A percentile compares a stretch with the other conserved stretches of the same genome.
Evolutionary conservation across 768 basidiomycete genomes (phyloP).

Genomic region (Tylopilus balloui): DNA sequence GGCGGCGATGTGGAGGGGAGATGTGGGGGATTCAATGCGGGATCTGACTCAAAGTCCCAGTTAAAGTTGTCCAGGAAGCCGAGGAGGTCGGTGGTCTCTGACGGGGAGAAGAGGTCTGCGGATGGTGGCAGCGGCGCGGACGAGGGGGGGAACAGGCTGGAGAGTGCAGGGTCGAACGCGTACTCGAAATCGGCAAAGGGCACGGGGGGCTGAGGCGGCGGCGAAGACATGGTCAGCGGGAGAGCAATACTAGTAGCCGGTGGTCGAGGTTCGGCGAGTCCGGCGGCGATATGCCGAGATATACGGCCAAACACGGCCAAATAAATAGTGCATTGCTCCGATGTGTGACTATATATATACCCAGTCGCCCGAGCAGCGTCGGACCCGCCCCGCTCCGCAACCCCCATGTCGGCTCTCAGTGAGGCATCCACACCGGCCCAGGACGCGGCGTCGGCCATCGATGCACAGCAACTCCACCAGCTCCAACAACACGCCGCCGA

Average conservation of each 20-base stretch:
- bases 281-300: slow-evolving; percentile 15
- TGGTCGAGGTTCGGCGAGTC: slow-evolving; percentile 1
- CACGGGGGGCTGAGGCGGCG: slow-evolving; percentile 44
- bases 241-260: slow-evolving; percentile 22
- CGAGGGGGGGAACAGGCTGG: slow-evolving; percentile 51
- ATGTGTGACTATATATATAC: slow-evolving; percentile 26
- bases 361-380: slow-evolving; percentile 24
- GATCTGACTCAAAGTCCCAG: slow-evolving; percentile 56
- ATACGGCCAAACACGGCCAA: slow-evolving; percentile 24
- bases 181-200: slow-evolving; percentile 70
- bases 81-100: slow-evolving; percentile 74
- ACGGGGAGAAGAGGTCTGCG: slow-evolving; percentile 71
- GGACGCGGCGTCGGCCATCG: slow-evolving; percentile 56
- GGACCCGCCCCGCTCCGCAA: slow-evolving; percentile 38
- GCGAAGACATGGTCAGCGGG: slow-evolving; percentile 27
- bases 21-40: slow-evolving; percentile 10
- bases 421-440: slow-evolving; percentile 66
- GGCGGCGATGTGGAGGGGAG: slow-evolving; percentile 1
- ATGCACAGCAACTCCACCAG: slow-evolving; percentile 49
- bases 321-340: slow-evolving; percentile 24
- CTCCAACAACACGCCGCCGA: slow-evolving; percentile 35
- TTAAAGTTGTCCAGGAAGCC: slow-evolving; percentile 80
- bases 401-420: slow-evolving; percentile 72
- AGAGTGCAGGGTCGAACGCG: slow-evolving; percentile 59
- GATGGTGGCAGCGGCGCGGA: slow-evolving; percentile 64